phyloP scores from a whole-genome alignment of 441 rosid species.

The Syzygium syzygioides region DNA sequence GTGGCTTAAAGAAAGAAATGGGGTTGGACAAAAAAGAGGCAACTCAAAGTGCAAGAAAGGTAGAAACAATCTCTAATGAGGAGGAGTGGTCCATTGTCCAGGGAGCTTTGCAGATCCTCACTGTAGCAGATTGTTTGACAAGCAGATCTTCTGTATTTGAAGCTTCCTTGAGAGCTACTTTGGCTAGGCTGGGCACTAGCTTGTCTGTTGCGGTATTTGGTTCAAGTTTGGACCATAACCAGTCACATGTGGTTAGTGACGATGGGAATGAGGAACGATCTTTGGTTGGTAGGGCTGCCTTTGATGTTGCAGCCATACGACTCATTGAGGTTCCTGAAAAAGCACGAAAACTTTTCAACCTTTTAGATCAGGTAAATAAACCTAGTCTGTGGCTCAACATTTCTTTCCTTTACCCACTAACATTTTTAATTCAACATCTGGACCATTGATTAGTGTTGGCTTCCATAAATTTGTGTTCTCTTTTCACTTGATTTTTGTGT shows the following conservation, averaged over 20 bases:
- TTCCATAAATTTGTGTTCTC: not conserved
- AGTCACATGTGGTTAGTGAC: conserved; percentile 35
- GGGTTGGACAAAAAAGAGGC: conserved; percentile 77
- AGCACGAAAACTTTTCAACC: conserved; percentile 78
- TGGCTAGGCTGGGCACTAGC: conserved; percentile 85
- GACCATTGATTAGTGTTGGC: not conserved
- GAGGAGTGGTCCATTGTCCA: conserved; percentile 99
- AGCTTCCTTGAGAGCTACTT: conserved; percentile 89
- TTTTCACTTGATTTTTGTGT: not conserved
- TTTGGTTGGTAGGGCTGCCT: conserved; percentile 75
- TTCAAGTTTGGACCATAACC: conserved; percentile 71
- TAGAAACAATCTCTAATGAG: conserved; percentile 71
- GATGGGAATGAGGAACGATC: conserved; percentile 49
- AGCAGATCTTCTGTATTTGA: conserved; percentile 96
- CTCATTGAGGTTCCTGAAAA: conserved; percentile 86
- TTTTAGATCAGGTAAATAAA: conserved; percentile 71
- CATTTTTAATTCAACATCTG: not conserved
- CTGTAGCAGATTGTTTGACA: conserved; percentile 93
- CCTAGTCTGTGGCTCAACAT: not conserved
- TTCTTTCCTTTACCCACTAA: not conserved
- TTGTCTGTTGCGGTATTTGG: conserved; percentile 74
- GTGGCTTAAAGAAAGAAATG: conserved; percentile 49
- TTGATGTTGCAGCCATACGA: conserved; percentile 88
- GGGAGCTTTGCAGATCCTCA: conserved; percentile 93
- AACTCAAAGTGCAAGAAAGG: conserved; percentile 49